These are phyloP conservation scores for Casuarina cunninghamiana DNA, from an alignment of 306 rosid species.

Conservation along the genomic window DNA sequence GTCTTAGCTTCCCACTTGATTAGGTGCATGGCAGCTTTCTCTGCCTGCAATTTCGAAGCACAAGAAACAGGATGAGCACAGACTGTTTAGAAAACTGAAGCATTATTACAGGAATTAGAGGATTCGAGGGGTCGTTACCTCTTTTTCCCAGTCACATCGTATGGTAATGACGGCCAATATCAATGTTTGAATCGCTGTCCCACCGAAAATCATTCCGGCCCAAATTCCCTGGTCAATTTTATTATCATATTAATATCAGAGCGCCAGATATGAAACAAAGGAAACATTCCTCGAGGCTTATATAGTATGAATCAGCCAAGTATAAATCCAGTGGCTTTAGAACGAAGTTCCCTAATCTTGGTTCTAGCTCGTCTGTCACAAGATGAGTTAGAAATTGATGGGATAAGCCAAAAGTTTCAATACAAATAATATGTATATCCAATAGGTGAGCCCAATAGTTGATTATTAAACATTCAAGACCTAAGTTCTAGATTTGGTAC, in stretches of 20 bases:
- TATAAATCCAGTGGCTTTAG: background rate
- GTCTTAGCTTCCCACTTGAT: slow-evolving; percentile 40
- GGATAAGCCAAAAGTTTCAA: too few relatives aligned
- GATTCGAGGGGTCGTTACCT: slow-evolving; percentile 31
- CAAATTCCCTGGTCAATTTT: slow-evolving; percentile 53
- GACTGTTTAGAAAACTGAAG: background rate
- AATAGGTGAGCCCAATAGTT: too few relatives aligned
- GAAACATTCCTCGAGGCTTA: too few relatives aligned
- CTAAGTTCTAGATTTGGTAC: too few relatives aligned
- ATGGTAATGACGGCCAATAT: slow-evolving; percentile 44
- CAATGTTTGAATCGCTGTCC: slow-evolving; percentile 61
- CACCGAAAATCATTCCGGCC: slow-evolving; percentile 71
- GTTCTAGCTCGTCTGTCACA: background rate
- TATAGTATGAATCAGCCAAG: background rate
- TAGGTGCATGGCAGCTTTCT: slow-evolving; percentile 41
- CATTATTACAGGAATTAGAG: background rate
- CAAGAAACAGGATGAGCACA: background rate
- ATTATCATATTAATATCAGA: background rate
- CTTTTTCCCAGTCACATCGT: slow-evolving; percentile 67
- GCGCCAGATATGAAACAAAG: too few relatives aligned
- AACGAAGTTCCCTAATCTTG: background rate
- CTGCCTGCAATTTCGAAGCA: slow-evolving; percentile 48
- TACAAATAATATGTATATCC: too few relatives aligned
- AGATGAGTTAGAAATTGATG: background rate
- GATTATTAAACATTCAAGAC: too few relatives aligned